Base-by-base conservation (phyloP, 352 stramenopile species). In the Aphanomyces stellatus region DNA sequence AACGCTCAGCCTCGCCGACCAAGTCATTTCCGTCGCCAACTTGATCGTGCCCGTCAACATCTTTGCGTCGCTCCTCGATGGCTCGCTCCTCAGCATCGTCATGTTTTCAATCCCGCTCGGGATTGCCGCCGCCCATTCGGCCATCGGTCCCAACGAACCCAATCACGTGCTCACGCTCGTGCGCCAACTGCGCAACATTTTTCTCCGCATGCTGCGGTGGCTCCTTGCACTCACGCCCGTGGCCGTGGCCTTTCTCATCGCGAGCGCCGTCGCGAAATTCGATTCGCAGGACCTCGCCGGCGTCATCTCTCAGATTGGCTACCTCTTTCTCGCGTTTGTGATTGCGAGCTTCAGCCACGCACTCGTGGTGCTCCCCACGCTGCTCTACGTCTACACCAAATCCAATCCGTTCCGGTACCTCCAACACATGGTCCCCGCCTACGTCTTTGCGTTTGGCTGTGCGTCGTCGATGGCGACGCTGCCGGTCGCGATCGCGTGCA, bases 391-490 rank as follows among this genome's bases (percentile, higher is more conserved):
- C 30, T 81, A 77, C 27, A 88, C 82, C 28, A 61, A 74, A 19
- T 69, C 73, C 33, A 91, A 79, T 72, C 78, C 90, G 40, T 88
- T 90, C 70, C 76, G 71, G 55, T 89, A 86, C 67, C 59, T 93
- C 48, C 75, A 70, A 41, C 55, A 88, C 61, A 85, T 93, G 51
- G 34, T 91, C 3, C 85, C 85, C 0, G 85, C 85, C 0, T 81
- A 90, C 51, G 71, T 88, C 33, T 93, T 93, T 63, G 82, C 88
- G 33, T 80, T 90, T 60, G 80, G 81, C 11, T 93, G 79, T 55
- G 87, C 81, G 41, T 91, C 82, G 17, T 93, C 85, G 33, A 87
- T 91, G 51, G 85, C 82, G 31, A 90, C 82, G 69, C 72, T 93
- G 55, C 85, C 82, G 8, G 35, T 64, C 13, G 35, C 35, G 7